Evolutionary conservation across 1,139 yeast genomes (phyloP).

Genomic region (Lodderomyces parapsilosis): DNA sequence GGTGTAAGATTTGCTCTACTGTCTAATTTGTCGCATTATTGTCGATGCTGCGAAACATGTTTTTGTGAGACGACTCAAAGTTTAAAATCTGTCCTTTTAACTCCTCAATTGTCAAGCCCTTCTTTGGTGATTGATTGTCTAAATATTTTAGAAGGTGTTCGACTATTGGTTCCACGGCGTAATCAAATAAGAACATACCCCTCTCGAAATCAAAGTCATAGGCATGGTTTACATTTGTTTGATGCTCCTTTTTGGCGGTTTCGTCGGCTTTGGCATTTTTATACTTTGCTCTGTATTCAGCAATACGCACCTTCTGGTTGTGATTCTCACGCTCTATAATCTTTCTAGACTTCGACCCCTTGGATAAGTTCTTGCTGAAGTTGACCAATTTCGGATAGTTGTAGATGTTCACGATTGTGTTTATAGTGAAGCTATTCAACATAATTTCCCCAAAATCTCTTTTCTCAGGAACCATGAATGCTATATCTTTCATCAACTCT

Average conservation of each 20-base stretch:
- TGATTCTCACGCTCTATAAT: slow-evolving; percentile 14
- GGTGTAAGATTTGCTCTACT: no score
- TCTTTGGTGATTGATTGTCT: neutral
- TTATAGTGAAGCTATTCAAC: slow-evolving; percentile 19
- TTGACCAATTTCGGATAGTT: slow-evolving; percentile 24
- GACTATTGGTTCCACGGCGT: slow-evolving; percentile 9
- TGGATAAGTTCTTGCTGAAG: slow-evolving; percentile 5
- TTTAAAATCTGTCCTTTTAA: slow-evolving; percentile 5
- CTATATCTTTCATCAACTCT: slow-evolving; percentile 18
- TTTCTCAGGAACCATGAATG: slow-evolving; percentile 25
- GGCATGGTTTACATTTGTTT: slow-evolving; percentile 1
- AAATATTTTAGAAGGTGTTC: slow-evolving; percentile 5
- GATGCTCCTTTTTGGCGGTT: neutral
- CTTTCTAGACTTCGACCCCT: slow-evolving; percentile 4
- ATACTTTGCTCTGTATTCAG: slow-evolving; percentile 11
- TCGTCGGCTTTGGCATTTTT: neutral
- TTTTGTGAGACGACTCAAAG: slow-evolving; percentile 12
- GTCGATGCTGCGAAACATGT: slow-evolving; percentile 9
- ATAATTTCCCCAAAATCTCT: slow-evolving; percentile 23
- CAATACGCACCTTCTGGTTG: slow-evolving; percentile 13
- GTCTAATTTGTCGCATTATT: no score
- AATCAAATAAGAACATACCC: slow-evolving; percentile 27
- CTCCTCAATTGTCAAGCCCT: neutral
- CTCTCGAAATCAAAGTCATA: slow-evolving; percentile 19
- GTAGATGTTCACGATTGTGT: slow-evolving; percentile 19